Base-by-base conservation (phyloP, 2,329 filamentous ascomycete species). In the Fusarium irregulare region DNA sequence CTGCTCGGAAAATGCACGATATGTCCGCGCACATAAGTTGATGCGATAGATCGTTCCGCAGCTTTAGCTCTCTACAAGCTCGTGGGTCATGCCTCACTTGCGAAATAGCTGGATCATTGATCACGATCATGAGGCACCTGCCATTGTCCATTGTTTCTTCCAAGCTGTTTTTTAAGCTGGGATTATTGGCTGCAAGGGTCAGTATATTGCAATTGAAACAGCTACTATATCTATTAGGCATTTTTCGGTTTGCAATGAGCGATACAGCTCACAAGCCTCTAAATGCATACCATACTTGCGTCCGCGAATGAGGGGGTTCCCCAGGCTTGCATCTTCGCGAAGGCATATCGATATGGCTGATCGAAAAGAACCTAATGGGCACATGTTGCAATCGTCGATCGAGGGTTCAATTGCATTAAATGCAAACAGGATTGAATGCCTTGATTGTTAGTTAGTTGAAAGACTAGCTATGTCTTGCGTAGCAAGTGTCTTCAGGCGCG, bases 1-100 rank as follows among this genome's bases (percentile, higher is more conserved):
- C 64, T 55, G 60, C 48, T 60, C 60, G 63, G 73, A 68, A 69
- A 63, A 70, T 75, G 72, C 66, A 73, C 54, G 64, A 64, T 62
- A 70, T 62, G 68, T 50, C 70, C 64, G 61, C 73, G 68, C 61
- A 68, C 56, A 50, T 55, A 56, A 66, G 61, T 57, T 65, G 62
- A 72, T 73, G 64, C 70, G 56, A 50, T 53, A 60, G 58, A 68
- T 64, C 47, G 63, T 75, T 73, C 70, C 56, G 65, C 62, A 71
- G 46, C 45, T 45, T 53, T 61, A 58, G 62, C 59, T 34, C 57
- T 32, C 45, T 64, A 48, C 65, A 64, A 66, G 47, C 53, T 65
- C 34, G 28, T 58, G 51, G 49, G 53, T 25, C 53, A 48, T 60
- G 40, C 37, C 53, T 51, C 50, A 53, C 30, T 45, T 30, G 51